A percentile compares a stretch with the other conserved stretches of the same genome.
Evolutionary conservation across 1,284 basidiomycete genomes (phyloP).

Genomic region (Ustilago shanxiensis): DNA sequence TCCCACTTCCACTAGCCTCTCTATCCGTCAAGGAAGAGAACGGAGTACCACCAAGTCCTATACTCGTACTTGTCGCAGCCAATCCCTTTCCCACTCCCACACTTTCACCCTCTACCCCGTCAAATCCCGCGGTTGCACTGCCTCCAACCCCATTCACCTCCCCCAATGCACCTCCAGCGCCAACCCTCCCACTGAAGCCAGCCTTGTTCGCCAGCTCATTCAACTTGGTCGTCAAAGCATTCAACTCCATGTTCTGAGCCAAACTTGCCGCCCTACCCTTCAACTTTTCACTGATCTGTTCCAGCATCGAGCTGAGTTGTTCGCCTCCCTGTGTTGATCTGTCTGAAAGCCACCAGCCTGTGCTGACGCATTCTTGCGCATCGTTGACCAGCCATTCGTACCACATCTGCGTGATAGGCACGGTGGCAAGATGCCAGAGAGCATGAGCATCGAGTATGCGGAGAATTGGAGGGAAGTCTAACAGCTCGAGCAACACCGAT

Average conservation of each 20-base stretch:
- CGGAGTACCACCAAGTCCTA: slow-evolving; percentile 8
- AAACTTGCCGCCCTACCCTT: slow-evolving; percentile 46
- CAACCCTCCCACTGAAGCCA: slow-evolving; percentile 37
- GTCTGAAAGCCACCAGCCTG: slow-evolving; percentile 59
- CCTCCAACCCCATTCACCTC: slow-evolving; percentile 3
- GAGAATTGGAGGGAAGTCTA: slow-evolving; percentile 85
- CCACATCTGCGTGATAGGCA: slow-evolving; percentile 84
- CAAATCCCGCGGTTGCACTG: not conserved
- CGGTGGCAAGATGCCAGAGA: slow-evolving; percentile 92
- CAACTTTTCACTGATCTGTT: slow-evolving; percentile 46
- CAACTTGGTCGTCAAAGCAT: slow-evolving; percentile 53
- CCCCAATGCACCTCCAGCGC: not conserved
- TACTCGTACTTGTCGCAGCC: slow-evolving; percentile 16
- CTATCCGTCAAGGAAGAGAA: slow-evolving; percentile 16
- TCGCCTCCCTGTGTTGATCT: slow-evolving; percentile 15
- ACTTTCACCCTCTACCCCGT: not conserved
- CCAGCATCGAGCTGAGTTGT: slow-evolving; percentile 22
- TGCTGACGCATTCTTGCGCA: slow-evolving; percentile 61
- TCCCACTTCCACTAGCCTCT: slow-evolving; percentile 8
- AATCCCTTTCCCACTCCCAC: slow-evolving; percentile 17
- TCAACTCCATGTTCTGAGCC: slow-evolving; percentile 55
- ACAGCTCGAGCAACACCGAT: slow-evolving; percentile 85
- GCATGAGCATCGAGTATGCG: slow-evolving; percentile 91
- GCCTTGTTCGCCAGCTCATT: slow-evolving; percentile 57
- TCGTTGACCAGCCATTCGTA: slow-evolving; percentile 72